A percentile compares a stretch with the other conserved stretches of the same genome.
These are phyloP conservation scores for Chlorella sp. DNA, from an alignment of 139 green algal species.

Conservation along the genomic window DNA sequence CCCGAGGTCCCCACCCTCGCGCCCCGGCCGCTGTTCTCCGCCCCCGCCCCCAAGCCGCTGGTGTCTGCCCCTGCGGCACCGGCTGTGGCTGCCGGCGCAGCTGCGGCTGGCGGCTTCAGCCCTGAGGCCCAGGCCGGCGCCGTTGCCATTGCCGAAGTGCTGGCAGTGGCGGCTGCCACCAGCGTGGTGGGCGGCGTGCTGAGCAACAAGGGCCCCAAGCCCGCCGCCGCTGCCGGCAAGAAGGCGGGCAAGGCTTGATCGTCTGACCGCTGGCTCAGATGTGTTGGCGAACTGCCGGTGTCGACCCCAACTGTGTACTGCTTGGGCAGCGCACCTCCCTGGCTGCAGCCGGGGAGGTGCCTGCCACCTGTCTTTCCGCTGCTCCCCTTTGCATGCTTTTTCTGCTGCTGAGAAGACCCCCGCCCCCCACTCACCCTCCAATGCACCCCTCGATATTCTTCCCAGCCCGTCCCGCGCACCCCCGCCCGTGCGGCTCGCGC, in stretches of 20 bases:
- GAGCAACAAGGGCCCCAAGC: background rate
- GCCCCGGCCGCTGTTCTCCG: background rate
- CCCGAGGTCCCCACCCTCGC: background rate
- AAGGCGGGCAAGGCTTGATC: background rate
- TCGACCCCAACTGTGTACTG: too few relatives aligned
- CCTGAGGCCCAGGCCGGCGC: conserved; percentile 4
- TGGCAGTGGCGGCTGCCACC: conserved; percentile 35
- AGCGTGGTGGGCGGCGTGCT: conserved; percentile 32
- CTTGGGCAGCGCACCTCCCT: too few relatives aligned
- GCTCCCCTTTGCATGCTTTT: too few relatives aligned
- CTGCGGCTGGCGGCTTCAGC: background rate
- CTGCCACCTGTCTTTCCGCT: too few relatives aligned
- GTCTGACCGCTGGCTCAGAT: too few relatives aligned
- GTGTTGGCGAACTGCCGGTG: too few relatives aligned
- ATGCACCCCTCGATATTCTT: background rate
- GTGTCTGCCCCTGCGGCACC: background rate
- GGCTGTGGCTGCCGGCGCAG: background rate
- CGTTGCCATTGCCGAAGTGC: conserved; percentile 41
- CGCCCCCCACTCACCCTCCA: too few relatives aligned
- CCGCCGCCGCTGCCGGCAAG: background rate
- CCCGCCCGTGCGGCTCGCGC: background rate
- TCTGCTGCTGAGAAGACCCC: too few relatives aligned
- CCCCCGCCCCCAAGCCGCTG: background rate
- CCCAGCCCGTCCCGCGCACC: background rate
- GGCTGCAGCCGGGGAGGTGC: too few relatives aligned